phyloP scores from a whole-genome alignment of 768 basidiomycete species.

The Macrolepiota fuliginosa region DNA sequence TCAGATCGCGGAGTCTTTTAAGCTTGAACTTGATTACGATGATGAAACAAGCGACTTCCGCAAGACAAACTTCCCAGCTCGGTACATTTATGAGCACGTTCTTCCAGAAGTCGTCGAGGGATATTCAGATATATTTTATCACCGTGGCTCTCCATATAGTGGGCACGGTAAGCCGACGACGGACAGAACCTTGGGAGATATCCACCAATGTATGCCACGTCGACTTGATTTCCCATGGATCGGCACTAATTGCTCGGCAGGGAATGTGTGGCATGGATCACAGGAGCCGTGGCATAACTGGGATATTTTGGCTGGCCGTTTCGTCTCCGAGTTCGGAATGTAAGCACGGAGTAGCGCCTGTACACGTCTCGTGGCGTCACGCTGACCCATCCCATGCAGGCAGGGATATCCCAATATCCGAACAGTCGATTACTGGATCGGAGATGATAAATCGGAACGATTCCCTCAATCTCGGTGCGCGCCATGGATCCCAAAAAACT shows the following conservation, averaged over 20 bases:
- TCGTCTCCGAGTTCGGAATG: constrained; percentile 97
- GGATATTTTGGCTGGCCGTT: constrained; percentile 86
- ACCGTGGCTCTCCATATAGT: constrained; percentile 87
- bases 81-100: constrained; percentile 86
- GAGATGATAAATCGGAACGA: constrained; percentile 66
- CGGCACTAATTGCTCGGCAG: constrained; percentile 27
- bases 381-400: constrained; percentile 43
- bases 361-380: not conserved
- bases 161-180: constrained; percentile 68
- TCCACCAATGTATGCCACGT: constrained; percentile 76
- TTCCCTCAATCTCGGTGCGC: constrained; percentile 83
- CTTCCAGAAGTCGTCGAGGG: constrained; percentile 72
- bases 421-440: constrained; percentile 90
- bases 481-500: not conserved
- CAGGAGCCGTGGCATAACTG: constrained; percentile 95
- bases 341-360: constrained; percentile 27
- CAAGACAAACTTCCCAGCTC: constrained; percentile 83
- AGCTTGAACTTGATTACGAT: constrained; percentile 80
- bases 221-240: constrained; percentile 2
- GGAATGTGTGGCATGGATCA: constrained; percentile 94
- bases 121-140: constrained; percentile 71
- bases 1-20: constrained; percentile 76
- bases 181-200: constrained; percentile 79
- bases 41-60: constrained; percentile 85
- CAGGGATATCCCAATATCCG: constrained; percentile 85